These are phyloP conservation scores for Penicillium brasilianum DNA, from an alignment of 2,329 filamentous ascomycete species.

Conservation along the genomic window DNA sequence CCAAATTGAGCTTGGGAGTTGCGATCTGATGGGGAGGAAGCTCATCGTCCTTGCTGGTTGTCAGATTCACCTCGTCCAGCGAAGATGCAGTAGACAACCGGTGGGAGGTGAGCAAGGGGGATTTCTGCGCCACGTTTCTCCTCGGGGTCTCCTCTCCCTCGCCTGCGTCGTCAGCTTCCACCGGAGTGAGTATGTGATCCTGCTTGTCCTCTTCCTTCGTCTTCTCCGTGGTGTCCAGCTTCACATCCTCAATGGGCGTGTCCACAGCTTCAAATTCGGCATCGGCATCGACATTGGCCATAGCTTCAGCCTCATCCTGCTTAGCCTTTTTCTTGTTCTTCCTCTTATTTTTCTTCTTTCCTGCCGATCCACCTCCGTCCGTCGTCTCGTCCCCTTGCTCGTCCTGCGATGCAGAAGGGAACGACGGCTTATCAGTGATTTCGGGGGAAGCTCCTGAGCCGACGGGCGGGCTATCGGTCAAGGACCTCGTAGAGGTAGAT, in stretches of 20 bases:
- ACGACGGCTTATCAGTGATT: conserved; percentile 38
- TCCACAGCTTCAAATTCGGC: conserved; percentile 30
- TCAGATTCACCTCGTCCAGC: conserved; percentile 70
- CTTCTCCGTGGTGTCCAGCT: conserved; percentile 11
- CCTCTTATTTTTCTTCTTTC: conserved; percentile 19
- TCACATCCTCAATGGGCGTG: conserved; percentile 30
- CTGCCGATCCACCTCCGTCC: conserved; percentile 12
- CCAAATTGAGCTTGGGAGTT: conserved; percentile 33
- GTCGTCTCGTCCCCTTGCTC: conserved; percentile 26
- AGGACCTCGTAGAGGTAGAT: conserved; percentile 64
- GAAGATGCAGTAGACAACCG: conserved; percentile 60
- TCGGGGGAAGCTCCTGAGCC: conserved; percentile 46
- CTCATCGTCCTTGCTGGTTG: conserved; percentile 60
- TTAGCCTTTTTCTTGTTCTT: conserved; percentile 22
- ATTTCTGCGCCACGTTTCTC: conserved; percentile 51
- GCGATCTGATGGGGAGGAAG: conserved; percentile 34
- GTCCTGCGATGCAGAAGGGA: conserved; percentile 35
- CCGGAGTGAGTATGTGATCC: conserved; percentile 16
- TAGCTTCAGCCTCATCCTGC: conserved; percentile 23
- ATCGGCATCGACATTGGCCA: neutral
- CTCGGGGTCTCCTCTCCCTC: conserved; percentile 41
- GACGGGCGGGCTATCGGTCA: conserved; percentile 56
- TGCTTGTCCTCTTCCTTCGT: conserved; percentile 10
- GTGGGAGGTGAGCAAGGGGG: conserved; percentile 58
- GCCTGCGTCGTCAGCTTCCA: conserved; percentile 12